phyloP scores from a whole-genome alignment of 139 green algal genomes.

The Tetratostichococcus sp. region DNA sequence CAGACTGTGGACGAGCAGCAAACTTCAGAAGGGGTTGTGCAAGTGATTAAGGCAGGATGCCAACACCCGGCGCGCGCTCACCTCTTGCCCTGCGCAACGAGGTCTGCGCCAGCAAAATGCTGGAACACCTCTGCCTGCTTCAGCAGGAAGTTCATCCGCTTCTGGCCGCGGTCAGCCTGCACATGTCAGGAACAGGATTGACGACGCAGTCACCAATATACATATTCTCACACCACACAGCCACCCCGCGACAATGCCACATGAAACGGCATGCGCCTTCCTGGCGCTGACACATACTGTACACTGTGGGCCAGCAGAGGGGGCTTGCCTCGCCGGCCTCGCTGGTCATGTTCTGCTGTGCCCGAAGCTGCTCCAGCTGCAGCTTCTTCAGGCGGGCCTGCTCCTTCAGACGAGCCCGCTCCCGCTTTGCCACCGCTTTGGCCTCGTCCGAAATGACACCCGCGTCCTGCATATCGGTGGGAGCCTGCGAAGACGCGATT shows the following conservation, averaged over 20 bases:
- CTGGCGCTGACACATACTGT: too few species aligned
- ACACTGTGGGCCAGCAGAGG: too few species aligned
- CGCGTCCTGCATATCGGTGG: slow-evolving; percentile 1
- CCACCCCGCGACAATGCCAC: too few species aligned
- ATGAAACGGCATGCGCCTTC: too few species aligned
- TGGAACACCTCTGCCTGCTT: slow-evolving; percentile 97
- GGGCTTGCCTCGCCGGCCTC: slow-evolving; percentile 60
- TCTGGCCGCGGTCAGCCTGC: slow-evolving; percentile 68
- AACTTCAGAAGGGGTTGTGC: neutral
- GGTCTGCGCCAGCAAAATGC: slow-evolving; percentile 75
- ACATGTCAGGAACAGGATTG: too few species aligned
- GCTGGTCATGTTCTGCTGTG: slow-evolving; percentile 69
- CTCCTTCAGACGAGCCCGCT: slow-evolving; percentile 75
- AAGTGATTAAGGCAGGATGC: too few species aligned
- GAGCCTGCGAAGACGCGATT: neutral
- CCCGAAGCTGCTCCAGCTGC: slow-evolving; percentile 74
- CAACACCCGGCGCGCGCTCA: slow-evolving; percentile 2
- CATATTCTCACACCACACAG: too few species aligned
- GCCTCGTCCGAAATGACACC: slow-evolving; percentile 5
- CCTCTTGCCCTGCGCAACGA: slow-evolving; percentile 43
- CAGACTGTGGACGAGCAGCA: too few species aligned
- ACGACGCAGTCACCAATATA: neutral
- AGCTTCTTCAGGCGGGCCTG: slow-evolving; percentile 77
- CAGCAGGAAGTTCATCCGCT: slow-evolving; percentile 89
- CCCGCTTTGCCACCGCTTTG: slow-evolving; percentile 61